phyloP scores from a whole-genome alignment of 2,329 filamentous ascomycete species.

The Claviceps quebecensis region DNA sequence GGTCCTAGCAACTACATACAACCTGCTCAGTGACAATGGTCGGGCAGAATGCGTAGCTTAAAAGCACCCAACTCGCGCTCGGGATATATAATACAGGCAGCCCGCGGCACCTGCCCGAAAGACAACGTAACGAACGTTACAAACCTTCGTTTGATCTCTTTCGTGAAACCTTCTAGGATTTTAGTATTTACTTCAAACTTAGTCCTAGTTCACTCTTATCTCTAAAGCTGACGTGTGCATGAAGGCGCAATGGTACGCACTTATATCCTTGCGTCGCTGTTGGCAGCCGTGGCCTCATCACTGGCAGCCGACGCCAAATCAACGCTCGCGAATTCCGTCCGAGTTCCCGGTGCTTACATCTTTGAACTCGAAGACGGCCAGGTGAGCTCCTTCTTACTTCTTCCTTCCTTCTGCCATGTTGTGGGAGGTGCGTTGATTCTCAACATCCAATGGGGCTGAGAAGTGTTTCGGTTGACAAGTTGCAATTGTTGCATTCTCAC shows the following conservation, averaged over 20 bases:
- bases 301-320: background rate
- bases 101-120: background rate
- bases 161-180: too few species aligned
- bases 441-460: background rate
- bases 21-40: background rate
- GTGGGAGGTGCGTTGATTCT: background rate
- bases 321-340: background rate
- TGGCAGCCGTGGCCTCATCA: slow-evolving; percentile 7
- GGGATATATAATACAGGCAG: background rate
- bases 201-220: background rate
- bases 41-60: background rate
- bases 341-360: slow-evolving; percentile 11
- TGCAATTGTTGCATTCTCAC: background rate
- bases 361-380: slow-evolving; percentile 9
- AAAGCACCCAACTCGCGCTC: background rate
- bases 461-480: background rate
- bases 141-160: too few species aligned
- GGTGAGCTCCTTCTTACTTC: slow-evolving; percentile 6
- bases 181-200: too few species aligned
- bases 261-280: slow-evolving; percentile 7
- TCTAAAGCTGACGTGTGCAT: background rate
- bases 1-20: too few species aligned
- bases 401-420: background rate
- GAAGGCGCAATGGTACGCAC: slow-evolving; percentile 8
- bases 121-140: background rate